Base-by-base conservation (phyloP, 1,284 basidiomycete genomes). In the Chondrostereum purpureum region DNA sequence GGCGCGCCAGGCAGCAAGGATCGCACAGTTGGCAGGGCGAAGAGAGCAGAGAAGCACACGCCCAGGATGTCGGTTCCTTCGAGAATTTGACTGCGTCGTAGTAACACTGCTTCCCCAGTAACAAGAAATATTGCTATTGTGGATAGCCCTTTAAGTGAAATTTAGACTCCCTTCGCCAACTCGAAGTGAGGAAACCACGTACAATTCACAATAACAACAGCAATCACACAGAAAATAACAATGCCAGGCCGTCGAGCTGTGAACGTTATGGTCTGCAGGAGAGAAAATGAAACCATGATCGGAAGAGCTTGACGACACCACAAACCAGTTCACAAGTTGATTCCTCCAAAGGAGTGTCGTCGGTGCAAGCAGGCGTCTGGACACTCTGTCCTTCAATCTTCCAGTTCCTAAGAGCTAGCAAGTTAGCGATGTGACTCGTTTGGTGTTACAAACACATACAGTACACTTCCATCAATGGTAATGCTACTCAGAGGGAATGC, bases 231-330 rank as follows among this genome's bases (percentile, higher is more conserved):
- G 20, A 40, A 40, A 14, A 21, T 40, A n/a, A 40, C 39, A 21
- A 40, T 3, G 2, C n/a, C 18, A 5, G 39, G 39, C 14, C 39
- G 16, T 13, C 39, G 5, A 14, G 23, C 19, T 5, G 3, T 21
- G 39, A 40, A 40, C 18, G 18, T 23, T 5, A 40, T 22, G 16
- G 18, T 17, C 39, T 62, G 13, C n/a, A 31, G 27, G 8, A n/a
- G 27, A 31, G 27, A 8, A 31, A 8, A 31, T n/a, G 27, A 8
- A 8, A n/a, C 27, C 8, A n/a, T 31, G 8, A n/a, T 31, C n/a
- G 8, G 27, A 31, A 31, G 27, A 31, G 27, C n/a, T n/a, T n/a
- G n/a, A n/a, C 27, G 27, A 31, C n/a, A 31, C 8, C 8, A n/a
- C 27, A n/a, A 8, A 31, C 27, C 27, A 31, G 27, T 31, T n/a